These are phyloP conservation scores for Huntiella decipiens DNA, from an alignment of 2,329 filamentous ascomycete species.

Conservation along the genomic window DNA sequence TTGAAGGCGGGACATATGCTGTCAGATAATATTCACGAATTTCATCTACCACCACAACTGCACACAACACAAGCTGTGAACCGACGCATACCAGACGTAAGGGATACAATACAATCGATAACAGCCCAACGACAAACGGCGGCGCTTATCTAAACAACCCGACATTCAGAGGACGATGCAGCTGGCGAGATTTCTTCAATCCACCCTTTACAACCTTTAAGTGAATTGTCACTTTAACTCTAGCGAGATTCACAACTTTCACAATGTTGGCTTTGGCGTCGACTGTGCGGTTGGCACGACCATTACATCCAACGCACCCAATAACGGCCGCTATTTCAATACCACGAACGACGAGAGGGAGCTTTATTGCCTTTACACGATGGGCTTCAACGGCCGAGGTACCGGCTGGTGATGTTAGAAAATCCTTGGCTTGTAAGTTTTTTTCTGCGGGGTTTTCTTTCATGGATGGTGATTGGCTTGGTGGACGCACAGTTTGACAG, in stretches of 20 bases:
- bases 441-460: too few relatives aligned
- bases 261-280: neutral
- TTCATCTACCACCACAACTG: too few relatives aligned
- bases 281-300: neutral
- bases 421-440: constrained; percentile 25
- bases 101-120: too few relatives aligned
- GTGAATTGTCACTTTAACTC: neutral
- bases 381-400: constrained; percentile 5
- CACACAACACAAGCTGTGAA: too few relatives aligned
- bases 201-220: neutral
- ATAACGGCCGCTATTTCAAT: neutral
- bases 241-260: neutral
- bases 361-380: neutral
- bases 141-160: too few relatives aligned
- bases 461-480: too few relatives aligned
- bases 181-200: neutral
- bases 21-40: too few relatives aligned
- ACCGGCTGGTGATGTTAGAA: constrained; percentile 9
- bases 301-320: neutral
- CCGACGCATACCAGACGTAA: too few relatives aligned
- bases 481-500: too few relatives aligned
- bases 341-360: neutral
- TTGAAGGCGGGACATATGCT: too few relatives aligned
- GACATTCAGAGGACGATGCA: too few relatives aligned
- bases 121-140: too few relatives aligned